Conservation (phyloP, 1,284 basidiomycete genomes). For the Schizophyllum amplum region DNA sequence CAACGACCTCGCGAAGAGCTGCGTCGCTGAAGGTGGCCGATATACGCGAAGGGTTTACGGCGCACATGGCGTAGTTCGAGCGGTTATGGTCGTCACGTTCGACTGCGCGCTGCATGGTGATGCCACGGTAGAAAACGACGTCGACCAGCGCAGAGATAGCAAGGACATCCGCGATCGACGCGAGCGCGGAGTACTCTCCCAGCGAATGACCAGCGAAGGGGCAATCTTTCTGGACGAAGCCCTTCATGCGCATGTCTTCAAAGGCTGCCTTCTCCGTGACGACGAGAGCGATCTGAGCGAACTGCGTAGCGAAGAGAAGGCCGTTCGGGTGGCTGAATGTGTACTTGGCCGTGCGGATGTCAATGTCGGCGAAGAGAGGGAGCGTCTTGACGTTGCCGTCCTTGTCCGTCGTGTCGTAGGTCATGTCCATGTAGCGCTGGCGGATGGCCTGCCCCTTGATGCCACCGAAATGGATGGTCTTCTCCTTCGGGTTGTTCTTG, state of each 20-base stretch:
- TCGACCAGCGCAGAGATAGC: constrained; percentile 95
- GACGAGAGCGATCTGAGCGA: constrained; percentile 96
- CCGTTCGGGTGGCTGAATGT: constrained; percentile 96
- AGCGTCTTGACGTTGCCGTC: constrained; percentile 92
- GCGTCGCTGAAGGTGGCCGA: constrained; percentile 91
- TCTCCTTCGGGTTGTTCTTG: constrained; percentile 94
- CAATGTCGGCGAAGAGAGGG: constrained; percentile 90
- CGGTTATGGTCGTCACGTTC: constrained; percentile 90
- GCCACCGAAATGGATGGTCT: constrained; percentile 98
- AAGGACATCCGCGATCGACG: constrained; percentile 93
- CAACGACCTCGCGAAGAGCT: constrained; percentile 91
- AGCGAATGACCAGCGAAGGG: constrained; percentile 97
- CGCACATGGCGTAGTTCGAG: constrained; percentile 98
- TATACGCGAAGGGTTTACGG: constrained; percentile 94
- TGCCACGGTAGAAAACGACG: constrained; percentile 98
- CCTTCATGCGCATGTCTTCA: constrained; percentile 95
- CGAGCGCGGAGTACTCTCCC: constrained; percentile 96
- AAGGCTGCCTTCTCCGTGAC: constrained; percentile 97
- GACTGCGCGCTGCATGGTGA: constrained; percentile 98
- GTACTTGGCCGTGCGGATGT: constrained; percentile 87
- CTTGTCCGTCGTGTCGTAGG: constrained; percentile 94
- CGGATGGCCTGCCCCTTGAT: constrained; percentile 97
- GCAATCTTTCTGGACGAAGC: constrained; percentile 87
- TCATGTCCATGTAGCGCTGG: constrained; percentile 98
- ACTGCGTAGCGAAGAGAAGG: constrained; percentile 95